Conservation (phyloP, 352 stramenopile species). For the Phytophthora sp. region DNA sequence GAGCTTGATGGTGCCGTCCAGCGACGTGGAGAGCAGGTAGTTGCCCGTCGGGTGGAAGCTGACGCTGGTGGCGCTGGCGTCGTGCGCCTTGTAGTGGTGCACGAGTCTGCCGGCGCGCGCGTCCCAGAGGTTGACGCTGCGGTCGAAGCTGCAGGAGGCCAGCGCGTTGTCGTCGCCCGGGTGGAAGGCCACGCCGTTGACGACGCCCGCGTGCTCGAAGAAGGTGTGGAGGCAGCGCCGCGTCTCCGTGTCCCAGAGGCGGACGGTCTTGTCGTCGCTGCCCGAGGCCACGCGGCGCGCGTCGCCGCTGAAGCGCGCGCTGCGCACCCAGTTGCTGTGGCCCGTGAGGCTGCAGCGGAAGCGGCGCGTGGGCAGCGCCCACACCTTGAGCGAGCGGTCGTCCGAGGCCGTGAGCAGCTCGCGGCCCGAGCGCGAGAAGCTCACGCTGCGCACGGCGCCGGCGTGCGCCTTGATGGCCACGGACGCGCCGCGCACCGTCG, state of each 20-base stretch:
- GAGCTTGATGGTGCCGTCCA: constrained; percentile 91
- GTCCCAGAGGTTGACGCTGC: constrained; percentile 89
- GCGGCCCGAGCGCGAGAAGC: constrained; percentile 79
- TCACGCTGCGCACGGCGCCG: constrained; percentile 77
- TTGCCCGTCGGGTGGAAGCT: constrained; percentile 91
- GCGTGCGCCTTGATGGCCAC: constrained; percentile 78
- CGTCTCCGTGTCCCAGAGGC: constrained; percentile 91
- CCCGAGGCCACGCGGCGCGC: constrained; percentile 69
- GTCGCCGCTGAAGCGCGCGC: constrained; percentile 82
- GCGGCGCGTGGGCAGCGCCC: constrained; percentile 75
- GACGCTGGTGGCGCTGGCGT: constrained; percentile 79
- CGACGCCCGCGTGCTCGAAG: constrained; percentile 85
- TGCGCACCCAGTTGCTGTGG: constrained; percentile 94
- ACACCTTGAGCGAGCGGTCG: constrained; percentile 94
- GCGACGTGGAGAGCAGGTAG: constrained; percentile 90
- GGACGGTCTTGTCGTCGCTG: constrained; percentile 93
- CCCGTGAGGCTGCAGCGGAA: constrained; percentile 90
- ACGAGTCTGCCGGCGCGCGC: constrained; percentile 77
- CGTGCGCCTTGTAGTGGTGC: constrained; percentile 93
- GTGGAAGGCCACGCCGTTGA: constrained; percentile 89
- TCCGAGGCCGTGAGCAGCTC: constrained; percentile 91
- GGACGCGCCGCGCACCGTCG: constrained; percentile 75
- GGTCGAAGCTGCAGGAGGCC: constrained; percentile 71
- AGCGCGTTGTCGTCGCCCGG: constrained; percentile 71
- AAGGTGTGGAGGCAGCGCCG: constrained; percentile 83